These are phyloP conservation scores for Coix lacrymajobi DNA, from an alignment of 176 grass and related monocot genomes.

Conservation along the genomic window DNA sequence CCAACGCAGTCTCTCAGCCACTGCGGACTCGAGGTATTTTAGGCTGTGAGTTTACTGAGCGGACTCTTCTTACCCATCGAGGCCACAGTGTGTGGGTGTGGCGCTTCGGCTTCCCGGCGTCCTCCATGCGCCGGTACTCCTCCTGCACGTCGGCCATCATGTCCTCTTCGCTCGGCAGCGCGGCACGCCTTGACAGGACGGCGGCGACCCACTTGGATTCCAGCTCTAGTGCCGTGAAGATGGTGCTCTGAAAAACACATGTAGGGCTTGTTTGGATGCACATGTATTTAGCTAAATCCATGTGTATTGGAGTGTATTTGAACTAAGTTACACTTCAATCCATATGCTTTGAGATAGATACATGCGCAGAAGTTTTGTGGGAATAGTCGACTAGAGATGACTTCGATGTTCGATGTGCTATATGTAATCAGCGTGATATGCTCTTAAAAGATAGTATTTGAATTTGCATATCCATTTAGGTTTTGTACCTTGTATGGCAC, in stretches of 20 bases:
- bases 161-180: slow-evolving; percentile 30
- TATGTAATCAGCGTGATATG: too few relatives aligned
- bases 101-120: slow-evolving; percentile 28
- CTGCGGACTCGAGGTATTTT: not conserved
- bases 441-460: not conserved
- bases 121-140: slow-evolving; percentile 35
- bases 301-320: too few relatives aligned
- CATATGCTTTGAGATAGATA: too few relatives aligned
- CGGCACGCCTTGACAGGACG: slow-evolving; percentile 25
- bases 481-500: slow-evolving; percentile 16
- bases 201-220: slow-evolving; percentile 50
- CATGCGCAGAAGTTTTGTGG: too few relatives aligned
- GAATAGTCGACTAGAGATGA: too few relatives aligned
- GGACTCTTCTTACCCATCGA: not conserved
- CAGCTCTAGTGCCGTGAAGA: slow-evolving; percentile 37
- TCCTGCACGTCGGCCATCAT: slow-evolving; percentile 37
- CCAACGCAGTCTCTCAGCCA: not conserved
- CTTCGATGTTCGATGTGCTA: too few relatives aligned
- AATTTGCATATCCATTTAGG: not conserved
- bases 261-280: too few relatives aligned
- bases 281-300: too few relatives aligned
- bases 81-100: slow-evolving; percentile 43
- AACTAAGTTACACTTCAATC: too few relatives aligned
- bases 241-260: slow-evolving; percentile 25
- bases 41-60: not conserved